A percentile compares a stretch with the other conserved stretches of the same genome.
Evolutionary conservation across 164 flowering plant genomes (phyloP).

Genomic region (Protea cynaroides): DNA sequence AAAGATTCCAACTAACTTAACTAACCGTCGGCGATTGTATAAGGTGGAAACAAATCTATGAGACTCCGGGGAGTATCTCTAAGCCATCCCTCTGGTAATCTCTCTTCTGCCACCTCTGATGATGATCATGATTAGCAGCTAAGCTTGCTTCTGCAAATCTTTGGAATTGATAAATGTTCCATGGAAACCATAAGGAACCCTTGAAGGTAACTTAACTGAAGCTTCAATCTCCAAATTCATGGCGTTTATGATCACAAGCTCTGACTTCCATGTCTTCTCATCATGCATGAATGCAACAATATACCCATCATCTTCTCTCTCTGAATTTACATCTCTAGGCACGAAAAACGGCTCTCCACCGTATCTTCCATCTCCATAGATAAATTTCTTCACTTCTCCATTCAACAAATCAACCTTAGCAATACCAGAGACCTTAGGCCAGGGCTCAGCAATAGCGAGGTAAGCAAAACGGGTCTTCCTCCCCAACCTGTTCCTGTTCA

Average conservation of each 20-base stretch:
- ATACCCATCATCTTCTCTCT: slow-evolving; percentile 74
- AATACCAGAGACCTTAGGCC: slow-evolving; percentile 91
- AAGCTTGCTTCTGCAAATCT: slow-evolving; percentile 48
- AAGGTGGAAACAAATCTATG: background rate
- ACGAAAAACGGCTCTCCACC: slow-evolving; percentile 90
- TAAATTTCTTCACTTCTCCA: slow-evolving; percentile 54
- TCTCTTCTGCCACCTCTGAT: too few species aligned
- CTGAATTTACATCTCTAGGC: slow-evolving; percentile 30
- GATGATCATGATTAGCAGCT: background rate
- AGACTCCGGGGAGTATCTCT: slow-evolving; percentile 31
- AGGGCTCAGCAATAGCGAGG: slow-evolving; percentile 83
- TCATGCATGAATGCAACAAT: slow-evolving; percentile 70
- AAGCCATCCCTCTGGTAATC: slow-evolving; percentile 30
- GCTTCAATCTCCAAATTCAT: slow-evolving; percentile 52
- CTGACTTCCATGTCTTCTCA: slow-evolving; percentile 58
- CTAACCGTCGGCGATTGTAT: background rate
- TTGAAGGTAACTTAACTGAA: slow-evolving; percentile 50
- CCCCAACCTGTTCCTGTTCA: slow-evolving; percentile 66
- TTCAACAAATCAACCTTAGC: slow-evolving; percentile 74
- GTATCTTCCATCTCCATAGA: slow-evolving; percentile 47
- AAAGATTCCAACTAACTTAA: background rate
- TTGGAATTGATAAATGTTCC: slow-evolving; percentile 67
- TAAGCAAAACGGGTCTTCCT: slow-evolving; percentile 67
- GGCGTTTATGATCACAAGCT: slow-evolving; percentile 65
- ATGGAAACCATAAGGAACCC: slow-evolving; percentile 94